Evolutionary conservation across 305 asterid genomes (phyloP), one percentile per base, ranked within the genome.

Genomic region (Euphrasia arctica): DNA sequence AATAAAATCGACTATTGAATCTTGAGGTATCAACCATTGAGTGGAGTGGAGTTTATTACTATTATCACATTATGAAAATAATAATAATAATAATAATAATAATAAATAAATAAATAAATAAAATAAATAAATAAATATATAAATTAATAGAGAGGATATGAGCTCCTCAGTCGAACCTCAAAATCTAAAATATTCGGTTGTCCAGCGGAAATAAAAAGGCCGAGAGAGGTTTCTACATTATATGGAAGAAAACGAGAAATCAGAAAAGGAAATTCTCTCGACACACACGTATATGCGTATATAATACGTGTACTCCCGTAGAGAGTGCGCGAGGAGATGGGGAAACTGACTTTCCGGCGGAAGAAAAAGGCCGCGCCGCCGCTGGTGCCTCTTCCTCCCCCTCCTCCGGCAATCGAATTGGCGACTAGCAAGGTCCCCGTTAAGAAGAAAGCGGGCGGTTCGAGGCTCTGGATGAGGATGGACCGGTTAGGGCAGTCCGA

Each of bases 381-480:
- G 61, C 69, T 57, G 61, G 69, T 54, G 36, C 22, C 74, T 45
- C 82, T 76, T 32, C 83, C 85, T 58, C 75, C 83, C 45, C 75
- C 80, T 58, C 74, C 79, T 39, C 75, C 85, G 67, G 72, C 78
- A 66, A 75, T 71, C 49, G 78, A 70, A 5, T 2, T 25, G 65
- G 79, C 65, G 27, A 73, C 73, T 12, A 85, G 72, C 65, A 76
- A 77, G 72, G 60, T 63, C 9, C 69, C 72, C 50, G 70, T 64
- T 34, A 92, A 89, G 85, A 93, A 93, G 84, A 77, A 84, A 65
- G 89, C 85, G 0, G 91, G 81, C 6, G 91, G 95, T 12, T 73
- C 95, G 58, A 79, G 94, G 68, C 82, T 93, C 64, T 93, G 99
- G 99, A 93, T 93, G 99, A 79, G 95, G 78, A 80, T 93, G 68